Base-by-base conservation (phyloP, 176 grass and related monocot species). In the Oryza glumipatula region DNA sequence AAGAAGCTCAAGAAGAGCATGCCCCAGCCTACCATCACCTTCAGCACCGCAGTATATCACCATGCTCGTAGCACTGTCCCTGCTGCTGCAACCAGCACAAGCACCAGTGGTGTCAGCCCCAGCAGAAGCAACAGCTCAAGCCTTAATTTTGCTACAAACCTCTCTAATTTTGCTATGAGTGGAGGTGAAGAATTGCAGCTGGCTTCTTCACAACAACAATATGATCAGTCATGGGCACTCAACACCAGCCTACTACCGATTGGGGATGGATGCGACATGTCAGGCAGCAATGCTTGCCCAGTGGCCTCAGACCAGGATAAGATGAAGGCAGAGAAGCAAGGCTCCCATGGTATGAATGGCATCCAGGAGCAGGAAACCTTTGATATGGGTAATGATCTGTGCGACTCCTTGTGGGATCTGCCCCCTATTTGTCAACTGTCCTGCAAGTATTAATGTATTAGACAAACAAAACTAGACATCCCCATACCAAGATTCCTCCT, bases 361-460 rank as follows among this genome's bases (percentile, higher is more conserved):
- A 11, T 63, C 36, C 84, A 84, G 71, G 72, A 74, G 11, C 74
- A 78, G 60, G 85, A 90, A 16, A 44, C 72, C 14, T 70, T 82
- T 41, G 88, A 87, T 24, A 52, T 72, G 0, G 88, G 81, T 19
- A 89, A 47, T 33, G 91, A 93, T 84, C 72, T 81, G 6, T 81
- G 72, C 15, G 91, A 93, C 49, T 88, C 77, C 14, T 77, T 90
- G 35, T 93, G 91, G 91, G 88, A 93, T 81, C 77, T 93, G 23
- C 88, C 85, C 9, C 88, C 91, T n/a, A 83, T 90, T 9, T 90
- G 73, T 68, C 91, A 87, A 4, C 47, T 90, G 24, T 78, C 84
- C 7, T 88, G 91, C 82, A 90, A 77, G 68, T 87, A 81, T 1
- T 91, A 23, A 84, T 91, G 89, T 84, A 76, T 73, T 89, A 90